Conservation (phyloP, 495 filamentous ascomycete genomes). For the Sordaria brevicollis region DNA sequence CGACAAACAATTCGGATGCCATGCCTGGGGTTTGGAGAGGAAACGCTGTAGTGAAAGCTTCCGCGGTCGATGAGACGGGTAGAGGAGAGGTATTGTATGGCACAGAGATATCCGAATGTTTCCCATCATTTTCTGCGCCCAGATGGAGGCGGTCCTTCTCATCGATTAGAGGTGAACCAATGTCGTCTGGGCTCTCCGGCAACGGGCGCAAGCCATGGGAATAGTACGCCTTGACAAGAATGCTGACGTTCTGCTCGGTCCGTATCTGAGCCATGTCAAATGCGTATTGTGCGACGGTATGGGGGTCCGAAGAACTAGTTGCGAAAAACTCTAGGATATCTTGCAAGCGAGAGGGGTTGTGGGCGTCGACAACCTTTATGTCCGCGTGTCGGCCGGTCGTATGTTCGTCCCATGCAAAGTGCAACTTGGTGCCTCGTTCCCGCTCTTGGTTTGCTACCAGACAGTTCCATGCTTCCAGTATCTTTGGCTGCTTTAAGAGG, state of each 20-base stretch:
- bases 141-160: neutral
- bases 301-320: neutral
- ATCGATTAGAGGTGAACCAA: neutral
- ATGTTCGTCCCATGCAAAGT: conserved; percentile 10
- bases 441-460: conserved; percentile 9
- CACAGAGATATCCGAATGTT: neutral
- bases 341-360: neutral
- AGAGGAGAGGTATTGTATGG: neutral
- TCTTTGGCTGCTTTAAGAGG: conserved; percentile 10
- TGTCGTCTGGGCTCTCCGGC: neutral
- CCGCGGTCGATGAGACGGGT: neutral
- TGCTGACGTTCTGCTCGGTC: conserved; percentile 2
- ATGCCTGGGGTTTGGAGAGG: neutral
- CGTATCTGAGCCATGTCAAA: conserved; percentile 1
- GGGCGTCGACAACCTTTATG: neutral
- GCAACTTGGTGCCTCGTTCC: conserved; percentile 2
- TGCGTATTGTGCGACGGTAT: neutral
- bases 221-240: neutral
- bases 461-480: conserved; percentile 8
- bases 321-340: conserved; percentile 14
- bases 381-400: conserved; percentile 2
- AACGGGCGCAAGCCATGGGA: neutral
- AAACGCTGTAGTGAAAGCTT: neutral
- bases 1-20: neutral
- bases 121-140: neutral